Conservation (phyloP, 352 stramenopile genomes). For the Thalassiosira oceanica region DNA sequence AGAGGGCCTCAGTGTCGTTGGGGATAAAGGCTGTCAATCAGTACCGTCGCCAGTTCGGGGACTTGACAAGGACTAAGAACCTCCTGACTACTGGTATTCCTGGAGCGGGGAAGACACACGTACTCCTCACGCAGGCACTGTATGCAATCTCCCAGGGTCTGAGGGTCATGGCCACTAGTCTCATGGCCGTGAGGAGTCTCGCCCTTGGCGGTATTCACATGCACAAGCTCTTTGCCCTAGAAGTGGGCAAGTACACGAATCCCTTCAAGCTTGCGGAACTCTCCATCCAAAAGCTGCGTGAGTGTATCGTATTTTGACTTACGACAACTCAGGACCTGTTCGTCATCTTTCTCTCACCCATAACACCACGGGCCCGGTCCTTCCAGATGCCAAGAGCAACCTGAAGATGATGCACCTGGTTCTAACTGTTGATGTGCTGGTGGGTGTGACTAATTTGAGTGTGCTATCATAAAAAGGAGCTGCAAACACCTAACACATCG, state of each 20-base stretch:
- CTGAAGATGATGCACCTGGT: conserved; percentile 20
- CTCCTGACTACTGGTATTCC: conserved; percentile 21
- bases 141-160: conserved; percentile 31
- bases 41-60: conserved; percentile 17
- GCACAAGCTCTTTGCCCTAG: conserved; percentile 22
- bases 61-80: conserved; percentile 15
- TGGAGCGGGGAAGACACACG: conserved; percentile 33
- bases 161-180: conserved; percentile 20
- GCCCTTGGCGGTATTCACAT: conserved; percentile 36
- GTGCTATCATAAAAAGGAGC: too few relatives aligned
- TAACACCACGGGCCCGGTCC: conserved; percentile 1
- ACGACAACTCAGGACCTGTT: too few relatives aligned
- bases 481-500: too few relatives aligned
- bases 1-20: conserved; percentile 13
- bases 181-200: conserved; percentile 27
- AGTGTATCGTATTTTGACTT: too few relatives aligned
- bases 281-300: conserved; percentile 23
- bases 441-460: conserved; percentile 8
- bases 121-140: conserved; percentile 7
- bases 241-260: conserved; percentile 10
- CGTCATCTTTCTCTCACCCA: too few relatives aligned
- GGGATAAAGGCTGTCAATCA: conserved; percentile 14
- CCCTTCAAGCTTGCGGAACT: conserved; percentile 22
- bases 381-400: conserved; percentile 18
- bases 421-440: conserved; percentile 35